phyloP scores from a whole-genome alignment of 345 rosid genomes.

The Salix caprea region DNA sequence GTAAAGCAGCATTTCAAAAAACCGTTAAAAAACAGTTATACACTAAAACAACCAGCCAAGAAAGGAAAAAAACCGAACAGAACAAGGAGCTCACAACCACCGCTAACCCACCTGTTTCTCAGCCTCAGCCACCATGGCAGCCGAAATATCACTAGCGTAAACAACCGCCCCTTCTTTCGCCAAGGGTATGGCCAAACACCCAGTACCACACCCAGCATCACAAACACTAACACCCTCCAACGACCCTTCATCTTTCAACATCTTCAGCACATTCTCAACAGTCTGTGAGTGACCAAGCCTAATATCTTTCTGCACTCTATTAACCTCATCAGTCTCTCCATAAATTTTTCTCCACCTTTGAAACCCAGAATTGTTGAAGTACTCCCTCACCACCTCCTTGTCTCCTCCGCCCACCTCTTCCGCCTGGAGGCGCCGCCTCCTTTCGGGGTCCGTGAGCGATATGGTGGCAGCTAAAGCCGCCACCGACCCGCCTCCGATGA shows the following conservation, averaged over 20 bases:
- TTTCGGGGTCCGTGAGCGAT: constrained; percentile 72
- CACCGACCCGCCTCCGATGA: constrained; percentile 75
- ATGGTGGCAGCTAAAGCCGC: constrained; percentile 81
- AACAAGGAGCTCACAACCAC: neutral
- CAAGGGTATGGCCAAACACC: constrained; percentile 66
- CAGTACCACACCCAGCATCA: constrained; percentile 94
- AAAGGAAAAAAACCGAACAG: neutral
- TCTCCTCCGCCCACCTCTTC: constrained; percentile 92
- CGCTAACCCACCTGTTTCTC: constrained; percentile 49
- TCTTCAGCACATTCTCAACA: constrained; percentile 65
- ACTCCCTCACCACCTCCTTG: constrained; percentile 88
- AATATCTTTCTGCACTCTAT: constrained; percentile 73
- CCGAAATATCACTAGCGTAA: constrained; percentile 81
- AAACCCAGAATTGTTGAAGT: constrained; percentile 81
- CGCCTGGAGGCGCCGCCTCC: constrained; percentile 74
- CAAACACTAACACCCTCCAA: constrained; percentile 74
- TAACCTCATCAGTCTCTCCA: constrained; percentile 84
- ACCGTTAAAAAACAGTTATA: neutral
- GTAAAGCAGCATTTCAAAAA: neutral
- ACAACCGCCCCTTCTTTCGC: constrained; percentile 87
- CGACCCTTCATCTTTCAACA: constrained; percentile 71
- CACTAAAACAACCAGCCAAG: neutral
- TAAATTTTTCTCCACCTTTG: constrained; percentile 95
- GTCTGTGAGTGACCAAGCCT: constrained; percentile 82
- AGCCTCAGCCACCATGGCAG: constrained; percentile 94